Evolutionary conservation across 306 rosid species (phyloP).

Genomic region (Sesbania bispinosa): DNA sequence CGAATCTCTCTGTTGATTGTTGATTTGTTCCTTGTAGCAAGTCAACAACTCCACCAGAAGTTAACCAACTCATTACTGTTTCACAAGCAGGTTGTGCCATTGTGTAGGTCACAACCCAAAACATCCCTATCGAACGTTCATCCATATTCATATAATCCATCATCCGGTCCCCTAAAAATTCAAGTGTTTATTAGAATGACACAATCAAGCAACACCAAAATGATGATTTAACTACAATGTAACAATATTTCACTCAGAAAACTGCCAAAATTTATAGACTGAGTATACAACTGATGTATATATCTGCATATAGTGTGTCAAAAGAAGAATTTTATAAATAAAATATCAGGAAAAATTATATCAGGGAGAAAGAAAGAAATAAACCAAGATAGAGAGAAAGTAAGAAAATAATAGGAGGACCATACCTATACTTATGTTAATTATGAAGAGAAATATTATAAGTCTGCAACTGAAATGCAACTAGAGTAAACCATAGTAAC

Average conservation of each 20-base stretch:
- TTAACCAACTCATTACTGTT: conserved; percentile 83
- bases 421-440: background rate
- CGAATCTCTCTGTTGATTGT: conserved; percentile 64
- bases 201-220: background rate
- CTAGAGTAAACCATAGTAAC: background rate
- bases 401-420: background rate
- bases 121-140: conserved; percentile 97
- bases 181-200: conserved; percentile 11
- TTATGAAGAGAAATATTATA: background rate
- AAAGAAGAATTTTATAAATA: conserved; percentile 7
- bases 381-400: background rate
- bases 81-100: conserved; percentile 99
- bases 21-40: conserved; percentile 56
- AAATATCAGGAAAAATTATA: background rate
- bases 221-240: background rate
- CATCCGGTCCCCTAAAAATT: conserved; percentile 78
- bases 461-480: background rate
- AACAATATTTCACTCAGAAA: background rate
- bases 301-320: background rate
- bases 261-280: conserved; percentile 11
- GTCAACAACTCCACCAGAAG: conserved; percentile 70
- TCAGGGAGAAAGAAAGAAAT: background rate
- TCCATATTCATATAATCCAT: conserved; percentile 99
- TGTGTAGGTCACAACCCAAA: conserved; percentile 99
- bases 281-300: background rate